Conservation (phyloP, 345 rosid genomes). For the Cardamine resedifolia region DNA sequence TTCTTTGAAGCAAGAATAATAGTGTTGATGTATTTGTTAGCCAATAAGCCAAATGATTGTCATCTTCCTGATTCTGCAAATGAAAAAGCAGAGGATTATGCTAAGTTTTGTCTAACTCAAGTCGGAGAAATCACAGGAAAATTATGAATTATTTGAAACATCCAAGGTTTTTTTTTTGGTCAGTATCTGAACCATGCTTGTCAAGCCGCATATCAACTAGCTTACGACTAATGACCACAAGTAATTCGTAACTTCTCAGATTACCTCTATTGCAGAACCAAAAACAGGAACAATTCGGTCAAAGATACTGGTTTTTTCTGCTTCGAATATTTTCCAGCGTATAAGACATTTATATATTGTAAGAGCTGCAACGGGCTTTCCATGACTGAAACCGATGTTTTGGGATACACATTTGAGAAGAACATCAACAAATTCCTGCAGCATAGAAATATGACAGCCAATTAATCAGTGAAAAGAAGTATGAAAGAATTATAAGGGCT, state of each 20-base stretch:
- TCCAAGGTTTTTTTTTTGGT: neutral
- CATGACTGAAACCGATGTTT: constrained; percentile 79
- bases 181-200: constrained; percentile 4
- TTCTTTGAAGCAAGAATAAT: constrained; percentile 75
- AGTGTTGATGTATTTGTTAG: constrained; percentile 78
- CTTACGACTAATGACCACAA: neutral
- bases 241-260: constrained; percentile 51
- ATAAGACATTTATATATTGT: constrained; percentile 91
- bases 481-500: neutral
- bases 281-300: constrained; percentile 88
- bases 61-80: constrained; percentile 80
- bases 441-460: constrained; percentile 32
- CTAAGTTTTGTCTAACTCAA: constrained; percentile 5
- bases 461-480: constrained; percentile 21
- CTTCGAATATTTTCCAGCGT: constrained; percentile 87
- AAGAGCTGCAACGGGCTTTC: constrained; percentile 81
- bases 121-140: constrained; percentile 50
- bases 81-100: constrained; percentile 8
- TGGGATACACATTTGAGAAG: constrained; percentile 64
- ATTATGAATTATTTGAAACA: neutral
- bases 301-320: constrained; percentile 88
- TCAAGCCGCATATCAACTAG: constrained; percentile 4
- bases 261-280: constrained; percentile 92
- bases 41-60: constrained; percentile 88
- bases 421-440: constrained; percentile 73